Base-by-base conservation (phyloP, 1,284 basidiomycete species). In the Sanguinoderma infundibulare region DNA sequence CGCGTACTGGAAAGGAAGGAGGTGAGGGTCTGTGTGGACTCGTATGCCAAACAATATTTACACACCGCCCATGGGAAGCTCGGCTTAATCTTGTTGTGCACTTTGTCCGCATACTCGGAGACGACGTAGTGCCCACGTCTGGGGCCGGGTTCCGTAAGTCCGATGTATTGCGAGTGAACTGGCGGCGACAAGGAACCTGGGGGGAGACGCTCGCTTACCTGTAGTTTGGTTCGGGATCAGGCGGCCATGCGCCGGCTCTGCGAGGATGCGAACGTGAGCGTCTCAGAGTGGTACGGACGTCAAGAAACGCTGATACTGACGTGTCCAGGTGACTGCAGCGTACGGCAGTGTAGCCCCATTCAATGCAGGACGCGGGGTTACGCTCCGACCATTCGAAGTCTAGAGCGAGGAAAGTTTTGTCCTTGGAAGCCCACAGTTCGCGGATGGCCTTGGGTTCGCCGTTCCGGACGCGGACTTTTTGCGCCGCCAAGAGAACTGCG, bases 101-200 rank as follows among this genome's bases (percentile, higher is more conserved):
- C 79, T 69, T 84, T 91, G 75, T 92, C 89, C n/a, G 85, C 82
- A 71, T 92, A 89, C 70, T 95, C 93, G 30, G 84, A 80, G 36
- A 92, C 83, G 60, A 95, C 85, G 68, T 88, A 93, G 71, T 95
- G 92, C 0, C 92, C 91, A 71, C 91, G 91, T 61, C 90, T 91
- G 60, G 57, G 26, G 17, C 36, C 22, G 42, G 60, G 59, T 34
- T 20, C 51, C 46, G 51, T 64, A 55, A 63, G 52, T 26, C 22
- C 36, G 59, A 24, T 53, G 34, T 54, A 57, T 50, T 26, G 34
- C 49, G 32, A 15, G 6, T 20, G 28, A 24, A 26, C 24, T 26
- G n/a, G 40, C 20, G 49, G 32, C 8, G 20, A 7, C 7, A 34
- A 58, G 24, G 38, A 28, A 30, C n/a, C 30, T 14, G 38, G 34